Evolutionary conservation across 2,329 filamentous ascomycete species (phyloP).

Genomic region (Talaromyces sp.): DNA sequence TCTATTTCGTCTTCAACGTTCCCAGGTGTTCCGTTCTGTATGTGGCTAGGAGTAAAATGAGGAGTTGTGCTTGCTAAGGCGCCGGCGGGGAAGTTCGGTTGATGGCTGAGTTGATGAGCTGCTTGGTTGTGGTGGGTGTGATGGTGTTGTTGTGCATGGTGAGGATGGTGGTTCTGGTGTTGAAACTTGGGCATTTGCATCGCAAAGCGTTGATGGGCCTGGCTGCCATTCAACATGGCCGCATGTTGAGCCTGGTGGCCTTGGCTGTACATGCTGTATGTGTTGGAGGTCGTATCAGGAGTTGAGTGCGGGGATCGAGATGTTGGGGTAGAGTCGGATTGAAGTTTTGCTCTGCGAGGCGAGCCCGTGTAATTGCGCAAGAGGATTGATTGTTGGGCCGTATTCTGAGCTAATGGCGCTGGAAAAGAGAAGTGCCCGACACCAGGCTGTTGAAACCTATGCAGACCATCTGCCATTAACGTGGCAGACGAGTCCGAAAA

Average conservation of each 20-base stretch:
- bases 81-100: conserved; percentile 50
- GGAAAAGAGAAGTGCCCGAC: conserved; percentile 50
- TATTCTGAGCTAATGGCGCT: conserved; percentile 43
- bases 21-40: conserved; percentile 58
- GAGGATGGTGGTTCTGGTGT: conserved; percentile 46
- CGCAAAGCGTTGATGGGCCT: conserved; percentile 48
- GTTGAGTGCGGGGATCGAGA: conserved; percentile 46
- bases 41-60: conserved; percentile 57
- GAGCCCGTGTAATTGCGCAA: conserved; percentile 27
- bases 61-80: conserved; percentile 48
- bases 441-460: conserved; percentile 54
- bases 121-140: conserved; percentile 43
- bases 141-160: conserved; percentile 44
- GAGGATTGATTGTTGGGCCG: conserved; percentile 41
- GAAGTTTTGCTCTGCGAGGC: conserved; percentile 46
- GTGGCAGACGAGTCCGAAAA: conserved; percentile 46
- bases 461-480: conserved; percentile 56
- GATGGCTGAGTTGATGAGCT: conserved; percentile 45
- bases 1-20: conserved; percentile 55
- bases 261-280: conserved; percentile 49
- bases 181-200: conserved; percentile 50
- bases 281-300: conserved; percentile 42
- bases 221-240: conserved; percentile 50
- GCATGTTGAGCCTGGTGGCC: conserved; percentile 48
- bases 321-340: conserved; percentile 47